Conservation (phyloP, 192 early-diverging fungal genomes). For the Mortierella claussenii region DNA sequence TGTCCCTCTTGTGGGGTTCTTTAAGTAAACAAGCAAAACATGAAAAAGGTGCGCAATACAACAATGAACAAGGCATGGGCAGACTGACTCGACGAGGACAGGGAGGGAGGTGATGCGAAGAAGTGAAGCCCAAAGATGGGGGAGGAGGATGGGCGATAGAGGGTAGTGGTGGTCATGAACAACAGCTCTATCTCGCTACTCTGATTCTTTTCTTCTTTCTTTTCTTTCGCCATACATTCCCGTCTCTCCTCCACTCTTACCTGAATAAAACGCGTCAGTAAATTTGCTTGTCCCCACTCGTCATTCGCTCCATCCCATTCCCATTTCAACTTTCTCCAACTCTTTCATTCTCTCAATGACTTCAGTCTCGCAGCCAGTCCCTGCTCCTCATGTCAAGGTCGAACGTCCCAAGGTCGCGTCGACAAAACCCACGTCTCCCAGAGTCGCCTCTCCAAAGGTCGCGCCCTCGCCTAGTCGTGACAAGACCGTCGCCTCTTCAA, state of each 20-base stretch:
- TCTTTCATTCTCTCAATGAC: conserved; percentile 20
- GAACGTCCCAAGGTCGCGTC: no score
- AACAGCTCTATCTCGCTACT: neutral
- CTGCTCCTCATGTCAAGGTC: conserved; percentile 22
- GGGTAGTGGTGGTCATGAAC: no score
- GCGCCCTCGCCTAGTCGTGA: no score
- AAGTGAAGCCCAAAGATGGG: no score
- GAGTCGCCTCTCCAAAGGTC: neutral
- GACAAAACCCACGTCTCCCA: neutral
- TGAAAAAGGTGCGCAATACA: no score
- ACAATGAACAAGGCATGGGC: no score
- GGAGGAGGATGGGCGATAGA: neutral
- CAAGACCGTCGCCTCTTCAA: no score
- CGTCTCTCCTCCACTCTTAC: neutral
- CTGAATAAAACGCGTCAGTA: no score
- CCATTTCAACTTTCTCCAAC: neutral
- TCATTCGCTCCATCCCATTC: conserved; percentile 3
- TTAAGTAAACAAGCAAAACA: no score
- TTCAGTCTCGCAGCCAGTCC: conserved; percentile 3
- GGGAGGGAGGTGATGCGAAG: neutral
- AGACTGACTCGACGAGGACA: no score
- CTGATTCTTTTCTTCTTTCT: neutral
- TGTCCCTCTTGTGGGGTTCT: no score
- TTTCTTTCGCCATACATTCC: neutral
- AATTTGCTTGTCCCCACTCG: neutral